Evolutionary conservation across 1,284 basidiomycete species (phyloP), one percentile per base, ranked within the genome.

Genomic region (Amylostereum areolatum): DNA sequence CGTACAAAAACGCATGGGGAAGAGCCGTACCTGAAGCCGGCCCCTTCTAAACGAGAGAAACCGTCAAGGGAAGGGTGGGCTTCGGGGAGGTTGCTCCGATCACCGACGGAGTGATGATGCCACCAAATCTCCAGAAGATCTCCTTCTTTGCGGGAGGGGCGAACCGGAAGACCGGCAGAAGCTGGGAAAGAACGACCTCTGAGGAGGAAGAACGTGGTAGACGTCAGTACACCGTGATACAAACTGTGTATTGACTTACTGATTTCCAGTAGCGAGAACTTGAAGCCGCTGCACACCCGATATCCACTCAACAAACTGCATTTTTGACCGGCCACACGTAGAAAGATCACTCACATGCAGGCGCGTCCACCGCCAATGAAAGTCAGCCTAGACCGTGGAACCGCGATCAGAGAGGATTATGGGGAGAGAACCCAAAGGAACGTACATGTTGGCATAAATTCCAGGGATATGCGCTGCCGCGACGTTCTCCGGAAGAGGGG

Each of bases 251-350:
- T n/a, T n/a, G n/a, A 43, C 41, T 24, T 43, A 52, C 50, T 52
- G 33, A 48, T 44, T 42, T 52, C 50, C 27, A 52, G 32, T 29
- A 44, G 30, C 1, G 50, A 47, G 29, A 52, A 52, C 35, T 48
- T 52, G 50, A 52, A 52, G 32, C 50, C 49, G 12, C 35, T 46
- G 39, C 4, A n/a, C 33, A n/a, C 8, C 33, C 8, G n/a, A 35
- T n/a, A n/a, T 8, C 7, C 25, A 29, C 25, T 5, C 7, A 12
- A 24, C 4, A n/a, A 43, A 28, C 41, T 28, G 41, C 24, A 43
- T 29, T 12, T 29, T 11, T 4, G 25, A 24, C 9, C 25, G 8
- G 27, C n/a, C 4, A 28, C 25, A 6, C 25, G 25, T 27, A 43
- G n/a, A 11, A 27, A 12, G 10, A 8, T 30, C 27, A 40, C 44